Conservation (phyloP, 805 yeast species). For the Kuraishia hungarica region DNA sequence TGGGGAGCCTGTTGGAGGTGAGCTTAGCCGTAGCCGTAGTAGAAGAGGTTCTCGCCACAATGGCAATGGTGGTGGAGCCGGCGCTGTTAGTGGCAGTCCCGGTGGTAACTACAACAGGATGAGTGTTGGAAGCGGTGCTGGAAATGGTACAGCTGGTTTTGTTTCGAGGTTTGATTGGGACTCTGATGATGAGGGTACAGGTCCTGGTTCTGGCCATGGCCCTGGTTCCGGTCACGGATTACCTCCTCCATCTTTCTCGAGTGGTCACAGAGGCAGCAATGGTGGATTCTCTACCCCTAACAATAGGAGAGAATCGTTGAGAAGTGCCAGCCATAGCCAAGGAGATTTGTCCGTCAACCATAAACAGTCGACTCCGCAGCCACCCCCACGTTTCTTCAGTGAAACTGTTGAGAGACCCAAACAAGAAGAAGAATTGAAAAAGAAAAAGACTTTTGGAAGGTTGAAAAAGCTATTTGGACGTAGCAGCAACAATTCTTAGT, state of each 20-base stretch:
- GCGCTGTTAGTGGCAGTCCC: conserved; percentile 6
- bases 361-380: neutral
- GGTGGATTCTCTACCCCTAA: neutral
- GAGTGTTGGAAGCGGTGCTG: neutral
- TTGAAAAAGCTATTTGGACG: conserved; percentile 25
- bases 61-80: neutral
- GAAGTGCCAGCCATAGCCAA: conserved; percentile 3
- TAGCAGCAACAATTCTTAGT: conserved; percentile 4
- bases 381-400: conserved; percentile 16
- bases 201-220: too few species aligned
- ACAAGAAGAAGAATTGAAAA: conserved; percentile 6
- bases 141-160: conserved; percentile 42
- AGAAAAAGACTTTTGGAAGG: conserved; percentile 22
- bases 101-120: conserved; percentile 6
- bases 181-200: neutral
- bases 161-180: conserved; percentile 42
- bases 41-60: conserved; percentile 12
- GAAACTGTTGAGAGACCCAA: conserved; percentile 11
- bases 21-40: conserved; percentile 7
- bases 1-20: neutral
- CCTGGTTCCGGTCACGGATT: neutral
- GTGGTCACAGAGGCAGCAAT: neutral
- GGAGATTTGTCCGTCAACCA: neutral
- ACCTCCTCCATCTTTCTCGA: neutral
- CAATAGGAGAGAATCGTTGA: conserved; percentile 1